phyloP scores from a whole-genome alignment of 169 alveolate species.

The Toxoplasma gondii region DNA sequence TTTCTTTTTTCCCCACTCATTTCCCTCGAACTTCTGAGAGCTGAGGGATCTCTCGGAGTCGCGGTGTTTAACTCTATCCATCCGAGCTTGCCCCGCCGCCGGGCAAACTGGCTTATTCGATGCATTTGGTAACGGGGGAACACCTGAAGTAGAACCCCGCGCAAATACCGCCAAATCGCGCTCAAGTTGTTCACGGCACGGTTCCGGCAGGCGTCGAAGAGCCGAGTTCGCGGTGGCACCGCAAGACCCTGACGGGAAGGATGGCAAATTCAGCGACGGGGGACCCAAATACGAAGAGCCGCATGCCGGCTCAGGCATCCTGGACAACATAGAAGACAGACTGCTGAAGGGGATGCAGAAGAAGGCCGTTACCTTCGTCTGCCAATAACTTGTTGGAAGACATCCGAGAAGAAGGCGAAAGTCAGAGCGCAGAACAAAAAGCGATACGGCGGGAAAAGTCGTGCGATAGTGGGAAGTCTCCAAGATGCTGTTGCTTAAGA shows the following conservation, averaged over 20 bases:
- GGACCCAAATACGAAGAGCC: neutral
- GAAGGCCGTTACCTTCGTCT: too few relatives aligned
- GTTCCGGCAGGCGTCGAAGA: neutral
- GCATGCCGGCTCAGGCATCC: conserved; percentile 2
- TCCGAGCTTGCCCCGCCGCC: too few relatives aligned
- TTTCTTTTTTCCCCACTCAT: neutral
- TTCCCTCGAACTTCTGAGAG: neutral
- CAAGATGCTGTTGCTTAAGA: too few relatives aligned
- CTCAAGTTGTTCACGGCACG: neutral
- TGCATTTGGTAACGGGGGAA: neutral
- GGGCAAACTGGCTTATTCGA: too few relatives aligned
- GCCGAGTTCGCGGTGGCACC: neutral
- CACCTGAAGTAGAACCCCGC: neutral
- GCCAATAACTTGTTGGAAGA: too few relatives aligned
- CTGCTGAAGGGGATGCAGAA: too few relatives aligned
- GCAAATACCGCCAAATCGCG: neutral
- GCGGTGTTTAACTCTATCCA: too few relatives aligned
- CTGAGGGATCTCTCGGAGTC: too few relatives aligned
- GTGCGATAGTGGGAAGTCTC: too few relatives aligned
- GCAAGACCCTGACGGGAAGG: neutral
- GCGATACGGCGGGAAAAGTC: too few relatives aligned
- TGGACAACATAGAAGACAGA: neutral
- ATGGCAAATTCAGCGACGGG: neutral
- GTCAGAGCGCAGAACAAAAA: too few relatives aligned
- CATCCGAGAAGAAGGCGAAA: too few relatives aligned